Evolutionary conservation across 2,329 filamentous ascomycete species (phyloP).

Genomic region (Cladophialophora chaetospira): DNA sequence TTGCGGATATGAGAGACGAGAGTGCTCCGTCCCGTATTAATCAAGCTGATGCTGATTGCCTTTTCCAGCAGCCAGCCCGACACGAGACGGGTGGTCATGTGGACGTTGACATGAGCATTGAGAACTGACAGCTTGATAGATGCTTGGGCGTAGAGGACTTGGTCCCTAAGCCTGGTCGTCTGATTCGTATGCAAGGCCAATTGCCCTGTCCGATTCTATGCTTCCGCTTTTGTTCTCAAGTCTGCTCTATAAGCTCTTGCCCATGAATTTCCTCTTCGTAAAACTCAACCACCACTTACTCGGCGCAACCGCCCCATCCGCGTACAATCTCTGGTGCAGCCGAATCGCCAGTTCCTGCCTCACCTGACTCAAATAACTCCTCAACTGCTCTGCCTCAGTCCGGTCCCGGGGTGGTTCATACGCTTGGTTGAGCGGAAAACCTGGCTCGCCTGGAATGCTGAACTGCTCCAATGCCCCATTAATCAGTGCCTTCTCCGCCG

Average conservation of each 20-base stretch:
- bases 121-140: background rate
- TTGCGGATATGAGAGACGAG: background rate
- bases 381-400: conserved; percentile 83
- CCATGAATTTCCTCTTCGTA: conserved; percentile 99
- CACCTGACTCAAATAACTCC: conserved; percentile 78
- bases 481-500: conserved; percentile 74
- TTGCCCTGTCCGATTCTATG: background rate
- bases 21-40: conserved; percentile 26
- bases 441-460: conserved; percentile 88
- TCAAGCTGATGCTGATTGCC: conserved; percentile 17
- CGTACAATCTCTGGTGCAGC: conserved; percentile 81
- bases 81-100: background rate
- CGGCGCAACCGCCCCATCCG: conserved; percentile 67
- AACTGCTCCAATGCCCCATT: conserved; percentile 95
- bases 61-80: background rate
- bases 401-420: conserved; percentile 86
- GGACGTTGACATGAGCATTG: conserved; percentile 9
- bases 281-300: conserved; percentile 98
- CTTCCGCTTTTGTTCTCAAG: background rate
- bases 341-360: conserved; percentile 85
- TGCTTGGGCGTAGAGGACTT: too few relatives aligned
- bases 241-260: conserved; percentile 70
- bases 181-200: background rate
- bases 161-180: too few relatives aligned
- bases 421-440: conserved; percentile 92